These are phyloP conservation scores for Blastobotrys niveus DNA, from an alignment of 1,139 yeast genomes.

Conservation along the genomic window DNA sequence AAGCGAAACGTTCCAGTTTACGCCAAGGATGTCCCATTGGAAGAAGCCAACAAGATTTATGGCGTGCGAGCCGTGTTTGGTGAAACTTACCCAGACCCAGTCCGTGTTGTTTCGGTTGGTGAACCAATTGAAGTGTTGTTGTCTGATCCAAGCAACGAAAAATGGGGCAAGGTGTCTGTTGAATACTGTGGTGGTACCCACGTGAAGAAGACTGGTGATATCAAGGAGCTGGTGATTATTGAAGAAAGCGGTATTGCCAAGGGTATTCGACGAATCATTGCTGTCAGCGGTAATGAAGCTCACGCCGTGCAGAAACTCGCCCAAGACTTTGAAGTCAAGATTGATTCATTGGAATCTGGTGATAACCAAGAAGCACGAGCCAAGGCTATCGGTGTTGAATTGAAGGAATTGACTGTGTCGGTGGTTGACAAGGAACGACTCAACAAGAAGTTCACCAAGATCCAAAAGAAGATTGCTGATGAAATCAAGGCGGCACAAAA, in stretches of 20 bases:
- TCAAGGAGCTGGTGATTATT: conserved; percentile 77
- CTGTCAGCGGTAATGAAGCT: conserved; percentile 90
- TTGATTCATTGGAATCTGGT: conserved; percentile 55
- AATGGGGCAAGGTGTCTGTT: conserved; percentile 74
- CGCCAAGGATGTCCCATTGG: conserved; percentile 75
- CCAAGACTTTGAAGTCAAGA: conserved; percentile 55
- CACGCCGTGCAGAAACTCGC: conserved; percentile 84
- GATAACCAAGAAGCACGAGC: conserved; percentile 68
- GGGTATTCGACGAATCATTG: conserved; percentile 97
- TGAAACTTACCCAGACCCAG: conserved; percentile 98
- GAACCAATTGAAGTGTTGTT: conserved; percentile 77
- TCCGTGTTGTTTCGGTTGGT: conserved; percentile 95
- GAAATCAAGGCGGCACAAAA: conserved; percentile 82
- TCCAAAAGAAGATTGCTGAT: conserved; percentile 84
- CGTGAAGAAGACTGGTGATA: conserved; percentile 86
- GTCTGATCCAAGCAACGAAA: conserved; percentile 57
- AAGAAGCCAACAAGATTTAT: conserved; percentile 61
- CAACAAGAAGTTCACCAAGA: conserved; percentile 64
- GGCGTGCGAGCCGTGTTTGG: conserved; percentile 98
- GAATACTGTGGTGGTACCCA: conserved; percentile 99
- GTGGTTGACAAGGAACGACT: conserved; percentile 73
- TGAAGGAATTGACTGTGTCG: conserved; percentile 77
- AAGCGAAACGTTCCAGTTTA: conserved; percentile 65
- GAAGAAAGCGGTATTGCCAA: conserved; percentile 98
- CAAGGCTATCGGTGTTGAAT: conserved; percentile 76